These are phyloP conservation scores for Prasinococcaceae sp. DNA, from an alignment of 139 green algal species.

Conservation along the genomic window DNA sequence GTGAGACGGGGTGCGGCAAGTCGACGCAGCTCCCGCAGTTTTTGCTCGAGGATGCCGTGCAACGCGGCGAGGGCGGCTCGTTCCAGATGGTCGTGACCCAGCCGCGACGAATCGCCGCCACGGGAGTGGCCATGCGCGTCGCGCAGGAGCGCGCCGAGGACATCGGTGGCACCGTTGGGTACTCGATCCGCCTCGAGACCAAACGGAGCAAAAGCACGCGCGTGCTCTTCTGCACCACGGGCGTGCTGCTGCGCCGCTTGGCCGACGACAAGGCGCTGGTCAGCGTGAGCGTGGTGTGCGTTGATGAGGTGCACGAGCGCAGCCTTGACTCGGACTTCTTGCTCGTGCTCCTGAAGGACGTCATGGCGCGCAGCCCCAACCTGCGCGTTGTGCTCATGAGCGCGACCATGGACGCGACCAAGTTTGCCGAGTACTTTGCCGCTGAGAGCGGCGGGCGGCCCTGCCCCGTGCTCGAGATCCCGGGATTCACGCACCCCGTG, in stretches of 20 bases:
- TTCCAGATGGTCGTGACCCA: conserved; percentile 8
- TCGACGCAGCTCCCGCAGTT: conserved; percentile 37
- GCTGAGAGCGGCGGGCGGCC: conserved; percentile 12
- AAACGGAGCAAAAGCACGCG: conserved; percentile 3
- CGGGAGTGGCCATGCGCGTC: conserved; percentile 17
- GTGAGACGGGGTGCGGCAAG: conserved; percentile 81
- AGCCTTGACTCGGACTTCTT: conserved; percentile 64
- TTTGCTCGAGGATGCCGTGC: conserved; percentile 12
- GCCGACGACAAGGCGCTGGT: conserved; percentile 19
- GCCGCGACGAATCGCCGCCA: conserved; percentile 11
- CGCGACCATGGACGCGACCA: conserved; percentile 19
- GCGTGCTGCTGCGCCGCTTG: conserved; percentile 30
- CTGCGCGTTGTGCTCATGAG: conserved; percentile 20
- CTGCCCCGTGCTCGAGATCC: conserved; percentile 14
- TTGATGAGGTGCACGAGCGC: conserved; percentile 77
- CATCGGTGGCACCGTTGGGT: conserved; percentile 41
- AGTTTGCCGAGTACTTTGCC: conserved; percentile 1
- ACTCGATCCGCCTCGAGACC: conserved; percentile 41
- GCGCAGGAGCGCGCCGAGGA: conserved; percentile 15
- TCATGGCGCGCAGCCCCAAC: conserved; percentile 21
- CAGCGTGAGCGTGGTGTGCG: conserved; percentile 42
- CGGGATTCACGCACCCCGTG: conserved; percentile 22
- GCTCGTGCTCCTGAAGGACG: conserved; percentile 30
- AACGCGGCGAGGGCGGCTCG: neutral
- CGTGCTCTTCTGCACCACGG: conserved; percentile 37